Evolutionary conservation across 208 protist species (phyloP).

Genomic region (Trypanosoma scelopori): DNA sequence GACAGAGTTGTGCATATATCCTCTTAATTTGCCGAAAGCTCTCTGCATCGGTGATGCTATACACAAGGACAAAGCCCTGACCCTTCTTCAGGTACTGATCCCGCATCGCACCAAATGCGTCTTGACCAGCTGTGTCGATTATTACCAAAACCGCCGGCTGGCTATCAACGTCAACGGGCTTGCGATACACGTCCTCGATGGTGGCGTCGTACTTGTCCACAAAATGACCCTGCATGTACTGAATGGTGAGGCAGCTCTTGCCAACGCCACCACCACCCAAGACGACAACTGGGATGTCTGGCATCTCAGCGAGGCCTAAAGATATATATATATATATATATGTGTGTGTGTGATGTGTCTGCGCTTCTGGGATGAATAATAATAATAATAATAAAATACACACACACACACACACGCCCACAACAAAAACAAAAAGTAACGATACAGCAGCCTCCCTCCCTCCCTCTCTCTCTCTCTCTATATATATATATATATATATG

Average conservation of each 20-base stretch:
- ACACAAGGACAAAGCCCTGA: slow-evolving; percentile 62
- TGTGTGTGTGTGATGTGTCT: background rate
- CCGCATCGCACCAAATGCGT: slow-evolving; percentile 84
- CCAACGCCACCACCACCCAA: slow-evolving; percentile 56
- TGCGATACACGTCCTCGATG: slow-evolving; percentile 82
- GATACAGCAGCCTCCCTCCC: too few species aligned
- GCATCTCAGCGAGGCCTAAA: slow-evolving; percentile 18
- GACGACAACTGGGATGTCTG: slow-evolving; percentile 55
- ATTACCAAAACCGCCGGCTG: slow-evolving; percentile 88
- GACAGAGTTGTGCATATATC: slow-evolving; percentile 36
- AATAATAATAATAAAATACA: too few species aligned
- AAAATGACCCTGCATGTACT: slow-evolving; percentile 75
- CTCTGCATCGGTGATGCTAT: slow-evolving; percentile 68
- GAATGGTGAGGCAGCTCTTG: slow-evolving; percentile 73
- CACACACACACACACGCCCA: too few species aligned
- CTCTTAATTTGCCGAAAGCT: slow-evolving; percentile 62
- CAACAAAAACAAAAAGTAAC: too few species aligned
- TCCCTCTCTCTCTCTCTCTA: too few species aligned
- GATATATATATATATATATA: background rate
- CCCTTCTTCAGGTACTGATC: slow-evolving; percentile 51
- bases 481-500: too few species aligned
- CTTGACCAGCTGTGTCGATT: slow-evolving; percentile 92
- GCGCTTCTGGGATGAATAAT: too few species aligned
- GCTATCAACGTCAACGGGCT: slow-evolving; percentile 71
- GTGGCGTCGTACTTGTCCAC: slow-evolving; percentile 74